A percentile compares a stretch with the other conserved stretches of the same genome.
Evolutionary conservation across 768 basidiomycete species (phyloP).

Genomic region (Hysterangium stoloniferum): DNA sequence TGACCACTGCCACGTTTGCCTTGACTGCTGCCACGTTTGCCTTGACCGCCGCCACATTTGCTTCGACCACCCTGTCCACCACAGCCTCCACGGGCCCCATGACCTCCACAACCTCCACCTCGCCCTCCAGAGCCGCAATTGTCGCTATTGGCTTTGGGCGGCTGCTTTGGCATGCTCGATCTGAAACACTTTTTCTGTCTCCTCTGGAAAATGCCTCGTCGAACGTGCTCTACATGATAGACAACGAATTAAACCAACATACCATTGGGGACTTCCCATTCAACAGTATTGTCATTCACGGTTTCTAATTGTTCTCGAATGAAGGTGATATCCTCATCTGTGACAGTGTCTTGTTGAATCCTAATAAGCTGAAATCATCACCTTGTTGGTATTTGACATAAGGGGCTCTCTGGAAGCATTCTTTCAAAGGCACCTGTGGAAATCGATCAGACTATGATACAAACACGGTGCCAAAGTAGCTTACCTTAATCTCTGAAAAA

Average conservation of each 20-base stretch:
- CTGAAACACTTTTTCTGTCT: conserved; percentile 64
- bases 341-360: conserved; percentile 56
- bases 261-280: conserved; percentile 61
- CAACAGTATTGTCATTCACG: conserved; percentile 55
- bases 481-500: conserved; percentile 54
- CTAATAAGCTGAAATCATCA: conserved; percentile 39
- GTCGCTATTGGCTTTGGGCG: conserved; percentile 41
- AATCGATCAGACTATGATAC: conserved; percentile 1
- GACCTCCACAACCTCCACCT: conserved; percentile 38
- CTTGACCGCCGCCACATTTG: conserved; percentile 25
- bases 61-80: conserved; percentile 37
- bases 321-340: conserved; percentile 64
- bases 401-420: conserved; percentile 38
- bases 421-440: conserved; percentile 36
- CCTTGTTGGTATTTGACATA: conserved; percentile 43
- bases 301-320: conserved; percentile 60
- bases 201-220: conserved; percentile 39
- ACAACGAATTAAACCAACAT: conserved; percentile 19
- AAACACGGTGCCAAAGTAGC: conserved; percentile 2
- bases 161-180: conserved; percentile 66
- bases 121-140: conserved; percentile 29
- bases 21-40: conserved; percentile 20
- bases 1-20: conserved; percentile 21
- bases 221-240: background rate
- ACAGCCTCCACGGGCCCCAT: too few species aligned